Conservation (phyloP, 2,329 filamentous ascomycete species). For the Cladobotryum protrusum region DNA sequence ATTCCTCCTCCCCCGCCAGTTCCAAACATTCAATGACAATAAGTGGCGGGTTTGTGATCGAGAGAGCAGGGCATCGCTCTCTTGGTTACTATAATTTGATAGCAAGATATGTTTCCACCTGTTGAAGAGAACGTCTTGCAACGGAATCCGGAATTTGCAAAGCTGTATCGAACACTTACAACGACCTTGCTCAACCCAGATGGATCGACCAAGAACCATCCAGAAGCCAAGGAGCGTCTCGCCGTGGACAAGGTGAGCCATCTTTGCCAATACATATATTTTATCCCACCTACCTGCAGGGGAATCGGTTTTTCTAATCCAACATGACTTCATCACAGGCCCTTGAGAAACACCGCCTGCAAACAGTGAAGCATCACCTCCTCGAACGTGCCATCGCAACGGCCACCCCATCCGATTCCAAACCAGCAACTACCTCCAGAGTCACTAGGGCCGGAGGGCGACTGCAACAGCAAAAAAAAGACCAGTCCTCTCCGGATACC, state of each 20-base stretch:
- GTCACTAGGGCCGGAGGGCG: conserved; percentile 10
- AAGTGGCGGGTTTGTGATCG: too few relatives aligned
- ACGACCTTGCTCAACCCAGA: conserved; percentile 49
- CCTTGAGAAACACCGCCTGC: conserved; percentile 42
- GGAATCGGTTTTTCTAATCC: background rate
- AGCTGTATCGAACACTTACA: conserved; percentile 50
- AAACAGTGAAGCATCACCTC: conserved; percentile 44
- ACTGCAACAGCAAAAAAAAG: conserved; percentile 13
- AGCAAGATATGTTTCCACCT: conserved; percentile 47
- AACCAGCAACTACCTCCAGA: conserved; percentile 12
- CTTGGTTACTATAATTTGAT: too few relatives aligned
- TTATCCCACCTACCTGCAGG: background rate
- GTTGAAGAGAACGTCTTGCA: conserved; percentile 48
- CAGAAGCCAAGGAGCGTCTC: conserved; percentile 44
- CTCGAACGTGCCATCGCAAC: conserved; percentile 45
- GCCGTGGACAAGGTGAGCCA: conserved; percentile 41
- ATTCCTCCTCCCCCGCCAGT: too few relatives aligned
- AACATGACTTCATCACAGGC: conserved; percentile 30
- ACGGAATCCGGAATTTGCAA: conserved; percentile 55
- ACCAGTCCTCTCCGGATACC: conserved; percentile 12
- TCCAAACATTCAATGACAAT: too few relatives aligned
- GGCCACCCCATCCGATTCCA: conserved; percentile 28
- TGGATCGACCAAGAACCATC: conserved; percentile 49
- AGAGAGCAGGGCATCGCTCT: too few relatives aligned
- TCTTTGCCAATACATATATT: background rate